These are phyloP conservation scores for Mucor racemosus DNA, from an alignment of 371 early-diverging fungal species.

Conservation along the genomic window DNA sequence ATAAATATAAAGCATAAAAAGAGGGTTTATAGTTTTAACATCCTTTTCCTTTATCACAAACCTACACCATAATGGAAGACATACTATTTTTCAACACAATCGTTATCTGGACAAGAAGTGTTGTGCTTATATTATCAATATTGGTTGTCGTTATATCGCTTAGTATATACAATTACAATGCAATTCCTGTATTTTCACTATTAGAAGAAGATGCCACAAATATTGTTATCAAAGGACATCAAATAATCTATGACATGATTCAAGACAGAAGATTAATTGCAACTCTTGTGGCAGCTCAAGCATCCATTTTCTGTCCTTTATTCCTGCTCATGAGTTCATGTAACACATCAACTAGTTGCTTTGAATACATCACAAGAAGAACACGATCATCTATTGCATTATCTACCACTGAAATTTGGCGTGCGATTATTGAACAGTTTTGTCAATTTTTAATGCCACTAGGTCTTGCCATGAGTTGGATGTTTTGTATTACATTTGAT, in stretches of 20 bases:
- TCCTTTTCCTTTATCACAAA: background rate
- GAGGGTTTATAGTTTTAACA: background rate
- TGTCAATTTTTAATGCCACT: conserved; percentile 49
- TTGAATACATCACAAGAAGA: background rate
- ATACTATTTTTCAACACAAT: conserved; percentile 10
- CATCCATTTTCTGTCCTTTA: conserved; percentile 47
- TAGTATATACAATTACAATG: conserved; percentile 13
- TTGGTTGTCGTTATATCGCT: conserved; percentile 22
- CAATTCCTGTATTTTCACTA: conserved; percentile 19
- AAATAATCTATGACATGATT: conserved; percentile 22
- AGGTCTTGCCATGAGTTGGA: conserved; percentile 47
- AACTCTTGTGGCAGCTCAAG: conserved; percentile 49
- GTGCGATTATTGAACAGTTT: conserved; percentile 23
- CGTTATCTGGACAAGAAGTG: conserved; percentile 22
- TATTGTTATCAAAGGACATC: background rate
- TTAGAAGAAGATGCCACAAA: conserved; percentile 4
- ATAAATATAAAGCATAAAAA: background rate
- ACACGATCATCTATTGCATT: background rate
- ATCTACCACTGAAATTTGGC: conserved; percentile 4
- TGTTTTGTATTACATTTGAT: conserved; percentile 46
- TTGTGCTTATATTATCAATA: conserved; percentile 20
- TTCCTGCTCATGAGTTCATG: conserved; percentile 16
- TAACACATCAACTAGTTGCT: background rate
- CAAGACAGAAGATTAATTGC: conserved; percentile 49
- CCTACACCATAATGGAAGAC: background rate